phyloP scores from a whole-genome alignment of 495 filamentous ascomycete genomes.

The Aspergillus leporis region DNA sequence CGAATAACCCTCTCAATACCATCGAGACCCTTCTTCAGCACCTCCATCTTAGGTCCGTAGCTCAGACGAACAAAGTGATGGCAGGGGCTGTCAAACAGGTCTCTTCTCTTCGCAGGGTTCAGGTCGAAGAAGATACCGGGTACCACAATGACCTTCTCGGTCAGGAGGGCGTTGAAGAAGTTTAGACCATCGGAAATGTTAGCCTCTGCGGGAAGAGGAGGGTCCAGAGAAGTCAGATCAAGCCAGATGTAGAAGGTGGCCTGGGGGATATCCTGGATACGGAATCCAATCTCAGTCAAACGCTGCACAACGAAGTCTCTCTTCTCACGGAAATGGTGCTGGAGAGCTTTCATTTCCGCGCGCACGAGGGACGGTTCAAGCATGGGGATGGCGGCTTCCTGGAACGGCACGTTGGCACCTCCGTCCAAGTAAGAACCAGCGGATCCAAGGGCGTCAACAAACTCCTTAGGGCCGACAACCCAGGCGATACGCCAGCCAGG shows the following conservation, averaged over 20 bases:
- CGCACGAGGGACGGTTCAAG: conserved; percentile 78
- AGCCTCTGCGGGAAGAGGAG: conserved; percentile 42
- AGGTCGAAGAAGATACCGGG: conserved; percentile 84
- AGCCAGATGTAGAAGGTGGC: conserved; percentile 94
- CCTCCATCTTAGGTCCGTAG: conserved; percentile 91
- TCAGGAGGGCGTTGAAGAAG: conserved; percentile 91
- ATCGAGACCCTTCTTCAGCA: conserved; percentile 78
- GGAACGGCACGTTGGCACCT: conserved; percentile 92
- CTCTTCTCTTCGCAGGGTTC: conserved; percentile 85
- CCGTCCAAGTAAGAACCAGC: conserved; percentile 96
- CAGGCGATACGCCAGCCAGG: conserved; percentile 97
- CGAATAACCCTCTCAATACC: conserved; percentile 78
- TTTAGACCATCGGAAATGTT: conserved; percentile 89
- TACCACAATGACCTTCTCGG: conserved; percentile 92
- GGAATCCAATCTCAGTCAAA: conserved; percentile 81
- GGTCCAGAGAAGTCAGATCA: conserved; percentile 54
- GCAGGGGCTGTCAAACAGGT: conserved; percentile 92
- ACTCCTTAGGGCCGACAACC: conserved; percentile 95
- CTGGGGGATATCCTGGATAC: conserved; percentile 73
- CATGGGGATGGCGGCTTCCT: conserved; percentile 90
- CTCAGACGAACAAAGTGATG: conserved; percentile 92
- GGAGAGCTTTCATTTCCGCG: conserved; percentile 86
- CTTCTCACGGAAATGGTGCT: conserved; percentile 84
- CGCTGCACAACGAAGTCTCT: conserved; percentile 83
- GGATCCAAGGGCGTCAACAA: conserved; percentile 89